These are phyloP conservation scores for Metschnikowia proteae DNA, from an alignment of 805 yeast genomes.

Conservation along the genomic window DNA sequence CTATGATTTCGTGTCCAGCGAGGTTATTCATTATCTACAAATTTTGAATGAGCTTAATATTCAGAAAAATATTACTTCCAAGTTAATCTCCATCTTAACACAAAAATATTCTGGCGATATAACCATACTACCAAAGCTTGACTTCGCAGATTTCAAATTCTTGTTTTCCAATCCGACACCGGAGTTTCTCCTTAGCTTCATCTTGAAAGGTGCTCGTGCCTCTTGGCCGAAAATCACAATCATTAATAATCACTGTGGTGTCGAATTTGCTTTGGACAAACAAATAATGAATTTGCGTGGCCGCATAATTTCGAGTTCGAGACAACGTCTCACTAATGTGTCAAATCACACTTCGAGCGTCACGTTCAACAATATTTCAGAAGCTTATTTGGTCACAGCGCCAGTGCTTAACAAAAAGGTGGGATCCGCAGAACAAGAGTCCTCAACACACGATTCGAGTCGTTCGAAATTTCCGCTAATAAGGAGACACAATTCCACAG, in stretches of 20 bases:
- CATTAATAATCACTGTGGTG: conserved; percentile 83
- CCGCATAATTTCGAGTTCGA: conserved; percentile 43
- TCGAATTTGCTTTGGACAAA: conserved; percentile 81
- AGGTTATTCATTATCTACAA: conserved; percentile 73
- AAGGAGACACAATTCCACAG: conserved; percentile 24
- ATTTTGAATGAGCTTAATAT: conserved; percentile 74
- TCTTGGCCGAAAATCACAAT: conserved; percentile 91
- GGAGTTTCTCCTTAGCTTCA: conserved; percentile 64
- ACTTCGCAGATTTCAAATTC: conserved; percentile 53
- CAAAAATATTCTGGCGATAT: conserved; percentile 93
- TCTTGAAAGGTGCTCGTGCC: conserved; percentile 81
- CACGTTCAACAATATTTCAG: conserved; percentile 3
- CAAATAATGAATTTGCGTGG: conserved; percentile 69
- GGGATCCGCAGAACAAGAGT: not conserved
- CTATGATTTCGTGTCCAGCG: conserved; percentile 61
- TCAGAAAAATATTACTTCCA: conserved; percentile 66
- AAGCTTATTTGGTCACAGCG: conserved; percentile 14
- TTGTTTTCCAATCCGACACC: conserved; percentile 80
- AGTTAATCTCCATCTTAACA: conserved; percentile 67
- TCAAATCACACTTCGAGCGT: not conserved
- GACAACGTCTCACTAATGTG: conserved; percentile 13
- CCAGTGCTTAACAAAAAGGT: conserved; percentile 11
- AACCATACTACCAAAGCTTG: conserved; percentile 80
- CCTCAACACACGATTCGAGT: not conserved
- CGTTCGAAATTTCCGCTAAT: conserved; percentile 17